Base-by-base conservation (phyloP, 2,329 filamentous ascomycete genomes). In the Madurella fahalii region DNA sequence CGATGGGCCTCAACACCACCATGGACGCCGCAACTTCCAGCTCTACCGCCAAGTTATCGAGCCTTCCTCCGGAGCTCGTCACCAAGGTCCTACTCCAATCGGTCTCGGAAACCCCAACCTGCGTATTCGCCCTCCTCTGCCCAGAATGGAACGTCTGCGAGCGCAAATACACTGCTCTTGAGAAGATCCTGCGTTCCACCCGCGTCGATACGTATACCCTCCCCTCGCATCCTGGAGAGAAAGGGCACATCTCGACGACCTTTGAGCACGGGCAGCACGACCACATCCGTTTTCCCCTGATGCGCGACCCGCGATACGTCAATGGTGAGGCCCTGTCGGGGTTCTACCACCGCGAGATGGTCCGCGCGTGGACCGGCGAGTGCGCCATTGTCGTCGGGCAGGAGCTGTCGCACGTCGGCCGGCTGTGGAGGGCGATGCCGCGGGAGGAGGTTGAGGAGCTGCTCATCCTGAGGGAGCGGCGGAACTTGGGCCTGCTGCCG, bases 191-290 rank as follows among this genome's bases (percentile, higher is more conserved):
- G 9, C 48, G 52, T 39, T 34, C 16, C 25, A 49, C 48, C 25
- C 52, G 52, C 44, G 46, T 58, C 40, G 54, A 59, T 25, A 53
- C 46, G 2, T 59, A 57, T 47, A 51, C 39, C 37, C 42, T 56
- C 2, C 50, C 54, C 30, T 4, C 40, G 34, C 16, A 15, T 15
- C 7, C 16, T 7, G 16, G 48, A 12, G n/a, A 11, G 13, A 2
- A 9, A 18, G 42, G 49, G 15, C 11, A 7, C 2, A 17, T 56
- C 30, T 39, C 47, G 0, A 56, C 52, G 9, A 49, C 12, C 5
- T 60, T 58, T 41, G 25, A 47, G 16, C 52, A 55, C 40, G 11
- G 9, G 4, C 9, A n/a, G 4, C 4, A 13, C 1, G 52, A 54
- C 40, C 41, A 48, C 32, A 41, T 55, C 9, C 39, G 9, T 5